Conservation (phyloP, 352 stramenopile species). For the Phytophthora melonis region DNA sequence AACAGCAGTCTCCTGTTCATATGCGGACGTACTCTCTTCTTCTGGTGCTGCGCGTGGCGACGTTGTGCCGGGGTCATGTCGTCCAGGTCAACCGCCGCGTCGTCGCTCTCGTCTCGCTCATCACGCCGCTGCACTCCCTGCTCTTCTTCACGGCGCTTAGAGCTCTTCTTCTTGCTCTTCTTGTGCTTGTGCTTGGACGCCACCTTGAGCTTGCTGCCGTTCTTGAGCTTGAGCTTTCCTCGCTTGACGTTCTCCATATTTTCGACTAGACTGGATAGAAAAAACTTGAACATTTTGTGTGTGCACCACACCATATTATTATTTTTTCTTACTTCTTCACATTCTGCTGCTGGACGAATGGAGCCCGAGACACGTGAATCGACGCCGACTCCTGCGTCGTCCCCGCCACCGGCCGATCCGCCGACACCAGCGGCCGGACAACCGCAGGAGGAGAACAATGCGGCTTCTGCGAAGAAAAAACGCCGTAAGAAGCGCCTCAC, state of each 20-base stretch:
- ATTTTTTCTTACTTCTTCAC: neutral
- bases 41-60: slow-evolving; percentile 79
- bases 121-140: slow-evolving; percentile 28
- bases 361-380: slow-evolving; percentile 10
- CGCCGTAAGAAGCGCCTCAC: neutral
- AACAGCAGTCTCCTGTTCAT: too few species aligned
- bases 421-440: neutral
- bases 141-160: slow-evolving; percentile 43
- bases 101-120: slow-evolving; percentile 24
- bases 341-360: slow-evolving; percentile 22
- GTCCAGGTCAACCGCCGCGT: slow-evolving; percentile 42
- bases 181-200: slow-evolving; percentile 59
- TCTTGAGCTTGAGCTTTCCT: slow-evolving; percentile 88
- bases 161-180: slow-evolving; percentile 63
- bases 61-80: slow-evolving; percentile 82
- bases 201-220: slow-evolving; percentile 68
- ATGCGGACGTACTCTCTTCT: slow-evolving; percentile 73
- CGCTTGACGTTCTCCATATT: slow-evolving; percentile 84
- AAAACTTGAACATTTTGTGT: neutral
- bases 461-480: neutral
- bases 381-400: neutral
- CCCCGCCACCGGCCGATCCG: neutral
- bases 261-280: neutral
- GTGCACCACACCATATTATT: slow-evolving; percentile 12
- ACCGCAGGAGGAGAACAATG: neutral